Conservation (phyloP, 352 stramenopile species). For the Phytopythium boreale region DNA sequence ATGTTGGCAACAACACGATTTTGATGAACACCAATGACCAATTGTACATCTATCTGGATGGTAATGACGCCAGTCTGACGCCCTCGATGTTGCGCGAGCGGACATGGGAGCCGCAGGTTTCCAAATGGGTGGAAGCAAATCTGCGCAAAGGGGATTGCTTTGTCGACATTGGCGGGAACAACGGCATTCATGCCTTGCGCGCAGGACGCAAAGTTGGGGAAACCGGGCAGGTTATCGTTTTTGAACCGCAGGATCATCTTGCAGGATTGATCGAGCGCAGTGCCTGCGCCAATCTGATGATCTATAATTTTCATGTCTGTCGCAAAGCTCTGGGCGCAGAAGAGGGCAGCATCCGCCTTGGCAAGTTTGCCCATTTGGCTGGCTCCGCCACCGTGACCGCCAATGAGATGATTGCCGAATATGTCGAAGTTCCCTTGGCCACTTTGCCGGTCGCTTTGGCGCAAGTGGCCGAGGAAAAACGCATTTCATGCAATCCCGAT, state of each 20-base stretch:
- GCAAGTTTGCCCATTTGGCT: conserved; percentile 7
- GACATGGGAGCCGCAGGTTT: conserved; percentile 7
- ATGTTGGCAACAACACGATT: conserved; percentile 8
- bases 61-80: conserved; percentile 7
- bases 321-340: conserved; percentile 7
- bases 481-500: conserved; percentile 8
- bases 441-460: conserved; percentile 7
- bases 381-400: conserved; percentile 6
- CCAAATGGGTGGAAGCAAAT: conserved; percentile 8
- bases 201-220: conserved; percentile 7
- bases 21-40: conserved; percentile 8
- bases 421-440: conserved; percentile 7
- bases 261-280: conserved; percentile 7
- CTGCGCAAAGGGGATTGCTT: conserved; percentile 7
- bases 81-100: conserved; percentile 6
- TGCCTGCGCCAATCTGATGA: conserved; percentile 7
- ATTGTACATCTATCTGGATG: conserved; percentile 8
- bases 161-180: conserved; percentile 7
- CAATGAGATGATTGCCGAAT: conserved; percentile 8
- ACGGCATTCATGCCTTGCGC: conserved; percentile 7
- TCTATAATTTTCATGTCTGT: conserved; percentile 9
- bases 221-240: conserved; percentile 7
- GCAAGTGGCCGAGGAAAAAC: conserved; percentile 7
- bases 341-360: conserved; percentile 7
- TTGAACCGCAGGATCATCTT: conserved; percentile 8